Evolutionary conservation across 1,284 basidiomycete genomes (phyloP), one percentile per base, ranked within the genome.

Genomic region (Irpex rosettiformis): DNA sequence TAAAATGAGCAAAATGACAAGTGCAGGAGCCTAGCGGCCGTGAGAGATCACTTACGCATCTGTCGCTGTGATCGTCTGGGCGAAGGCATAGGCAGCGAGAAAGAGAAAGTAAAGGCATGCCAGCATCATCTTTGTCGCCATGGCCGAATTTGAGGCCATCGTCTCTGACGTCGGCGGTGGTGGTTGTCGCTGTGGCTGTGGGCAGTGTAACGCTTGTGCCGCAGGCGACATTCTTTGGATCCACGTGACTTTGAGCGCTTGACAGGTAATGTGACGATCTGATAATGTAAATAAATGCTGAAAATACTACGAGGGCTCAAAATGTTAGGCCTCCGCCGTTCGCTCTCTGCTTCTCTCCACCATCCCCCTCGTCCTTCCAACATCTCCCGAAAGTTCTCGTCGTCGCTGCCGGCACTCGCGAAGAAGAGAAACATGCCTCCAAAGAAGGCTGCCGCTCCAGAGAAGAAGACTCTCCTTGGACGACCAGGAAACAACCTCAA

Each of bases 401-500:
- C 61, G 21, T 69, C 69, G 28, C 55, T 49, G 52, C 54, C 59
- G 13, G 33, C 56, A 8, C 56, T 61, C 53, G 58, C 61, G n/a
- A 66, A 67, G 64, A 84, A 82, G 72, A 81, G 75, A 63, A 91
- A 75, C 71, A 95, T 94, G 91, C 88, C 93, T 11, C 94, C 94
- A 7, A 94, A 93, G 78, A 94, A 93, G 75, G 83, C 84, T 58
- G 77, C 79, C 58, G 79, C 70, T 28, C 78, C 79, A 37, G 91
- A 94, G 77, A 96, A 95, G 79, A 96, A 93, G 77, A 77, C 80
- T 42, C 76, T 95, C 25, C 86, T 98, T 52, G 95, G 95, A 52
- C 80, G 94, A 63, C 95, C 96, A 42, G 83, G 91, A 63, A 98
- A 98, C 79, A 97, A 97, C 79, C 80, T 92, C 66, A 91, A 94